Evolutionary conservation across 2,329 filamentous ascomycete genomes (phyloP).

Genomic region (Verticillium isaacii): DNA sequence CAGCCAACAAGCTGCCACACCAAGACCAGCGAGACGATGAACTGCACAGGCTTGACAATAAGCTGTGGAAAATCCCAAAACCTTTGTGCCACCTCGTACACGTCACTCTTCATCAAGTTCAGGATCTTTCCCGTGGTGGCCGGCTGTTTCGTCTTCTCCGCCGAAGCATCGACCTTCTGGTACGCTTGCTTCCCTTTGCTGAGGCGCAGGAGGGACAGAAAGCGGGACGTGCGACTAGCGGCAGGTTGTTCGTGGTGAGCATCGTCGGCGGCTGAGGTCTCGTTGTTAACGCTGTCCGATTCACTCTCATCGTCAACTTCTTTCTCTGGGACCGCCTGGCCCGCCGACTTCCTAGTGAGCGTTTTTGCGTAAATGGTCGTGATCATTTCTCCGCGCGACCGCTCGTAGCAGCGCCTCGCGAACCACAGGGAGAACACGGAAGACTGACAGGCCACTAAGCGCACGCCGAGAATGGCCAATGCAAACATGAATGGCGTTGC

Average conservation of each 20-base stretch:
- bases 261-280: neutral
- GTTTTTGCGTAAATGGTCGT: slow-evolving; percentile 82
- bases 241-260: slow-evolving; percentile 6
- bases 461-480: slow-evolving; percentile 52
- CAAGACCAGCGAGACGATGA: slow-evolving; percentile 68
- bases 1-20: slow-evolving; percentile 78
- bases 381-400: slow-evolving; percentile 79
- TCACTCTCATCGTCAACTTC: slow-evolving; percentile 18
- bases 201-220: slow-evolving; percentile 1
- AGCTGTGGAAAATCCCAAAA: slow-evolving; percentile 86
- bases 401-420: slow-evolving; percentile 76
- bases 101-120: slow-evolving; percentile 78
- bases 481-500: slow-evolving; percentile 62
- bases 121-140: slow-evolving; percentile 88
- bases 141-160: slow-evolving; percentile 43
- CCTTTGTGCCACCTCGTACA: slow-evolving; percentile 74
- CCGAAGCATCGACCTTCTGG: slow-evolving; percentile 14
- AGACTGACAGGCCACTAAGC: slow-evolving; percentile 59
- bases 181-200: neutral
- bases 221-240: neutral
- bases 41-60: slow-evolving; percentile 69
- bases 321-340: slow-evolving; percentile 23
- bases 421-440: slow-evolving; percentile 74
- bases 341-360: slow-evolving; percentile 55
- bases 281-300: slow-evolving; percentile 9